These are phyloP conservation scores for Chamaenerion angustifolium DNA, from an alignment of 345 rosid species.

Conservation along the genomic window DNA sequence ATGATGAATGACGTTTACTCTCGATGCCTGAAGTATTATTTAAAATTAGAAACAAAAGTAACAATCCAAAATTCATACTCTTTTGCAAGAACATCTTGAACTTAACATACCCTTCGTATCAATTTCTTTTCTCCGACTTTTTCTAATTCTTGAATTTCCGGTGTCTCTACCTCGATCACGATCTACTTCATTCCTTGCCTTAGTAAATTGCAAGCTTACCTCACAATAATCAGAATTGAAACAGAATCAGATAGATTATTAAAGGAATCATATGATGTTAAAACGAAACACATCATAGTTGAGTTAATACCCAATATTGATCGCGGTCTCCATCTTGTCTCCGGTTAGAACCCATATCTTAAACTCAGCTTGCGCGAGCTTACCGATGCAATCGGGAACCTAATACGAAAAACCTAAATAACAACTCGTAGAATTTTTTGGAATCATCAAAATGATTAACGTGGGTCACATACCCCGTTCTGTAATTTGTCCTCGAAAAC, in stretches of 20 bases:
- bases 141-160: constrained; percentile 53
- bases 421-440: background rate
- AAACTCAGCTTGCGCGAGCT: constrained; percentile 95
- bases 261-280: background rate
- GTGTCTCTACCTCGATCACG: constrained; percentile 54
- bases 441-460: constrained; percentile 3
- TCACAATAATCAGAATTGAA: constrained; percentile 15
- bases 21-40: constrained; percentile 45
- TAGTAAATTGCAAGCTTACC: constrained; percentile 81
- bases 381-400: constrained; percentile 97
- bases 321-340: constrained; percentile 99
- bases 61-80: background rate
- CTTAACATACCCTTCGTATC: constrained; percentile 49
- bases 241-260: constrained; percentile 5
- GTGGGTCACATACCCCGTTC: constrained; percentile 50
- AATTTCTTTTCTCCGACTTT: constrained; percentile 50
- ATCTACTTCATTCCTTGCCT: constrained; percentile 96
- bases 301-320: constrained; percentile 66
- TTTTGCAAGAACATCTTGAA: background rate
- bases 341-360: constrained; percentile 97
- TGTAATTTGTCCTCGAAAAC: constrained; percentile 98
- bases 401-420: constrained; percentile 8
- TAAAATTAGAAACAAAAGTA: background rate
- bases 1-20: constrained; percentile 40
- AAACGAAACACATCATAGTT: background rate